Base-by-base conservation (phyloP, 805 yeast genomes). In the Metschnikowia cubensis region DNA sequence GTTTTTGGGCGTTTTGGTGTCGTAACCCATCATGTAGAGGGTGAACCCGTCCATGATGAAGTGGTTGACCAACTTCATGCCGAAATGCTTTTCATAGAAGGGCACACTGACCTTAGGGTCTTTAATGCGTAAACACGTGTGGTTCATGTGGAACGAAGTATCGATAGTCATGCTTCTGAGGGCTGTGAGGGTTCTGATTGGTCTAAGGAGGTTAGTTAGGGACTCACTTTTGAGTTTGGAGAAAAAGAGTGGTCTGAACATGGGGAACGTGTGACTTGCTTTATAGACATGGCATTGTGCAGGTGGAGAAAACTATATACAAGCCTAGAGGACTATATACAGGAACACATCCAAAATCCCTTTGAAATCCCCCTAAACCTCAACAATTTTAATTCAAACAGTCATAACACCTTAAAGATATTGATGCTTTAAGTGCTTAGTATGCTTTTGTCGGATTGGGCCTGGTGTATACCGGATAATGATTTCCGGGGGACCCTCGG, bases 81-180 rank as follows among this genome's bases (percentile, higher is more conserved):
- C 94, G 63, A 92, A 86, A 57, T 83, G 75, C 51, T 82, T 76
- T 54, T 76, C 74, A 69, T 94, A 92, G 73, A 88, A 92, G 5
- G 79, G 78, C 38, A 88, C 70, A 14, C 95, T 81, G 17, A 72
- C 77, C 61, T 80, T 75, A 33, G 97, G 92, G 63, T 92, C 89
- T 61, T 89, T 84, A 59, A 92, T 82, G 55, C 97, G 83, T 48
- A 92, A 69, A 70, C 90, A 82, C 6, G 90, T 83, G 64, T 84
- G 89, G 72, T 87, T 88, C 56, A 77, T 72, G 13, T 64, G 45
- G 55, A 77, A 73, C 2, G 77, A 66, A 2, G 56, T 48, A 52
- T 75, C 75, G 17, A 63, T 21, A 6, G 68, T 60, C 74, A 71
- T 70, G 33, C 17, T 54, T 44, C 7, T 22, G 7, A 39, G 18